Percentiles rank a stretch among this genome's conserved stretches.
Conservation (phyloP, 192 early-diverging fungal species). For the Rhizophlyctis rosea region DNA sequence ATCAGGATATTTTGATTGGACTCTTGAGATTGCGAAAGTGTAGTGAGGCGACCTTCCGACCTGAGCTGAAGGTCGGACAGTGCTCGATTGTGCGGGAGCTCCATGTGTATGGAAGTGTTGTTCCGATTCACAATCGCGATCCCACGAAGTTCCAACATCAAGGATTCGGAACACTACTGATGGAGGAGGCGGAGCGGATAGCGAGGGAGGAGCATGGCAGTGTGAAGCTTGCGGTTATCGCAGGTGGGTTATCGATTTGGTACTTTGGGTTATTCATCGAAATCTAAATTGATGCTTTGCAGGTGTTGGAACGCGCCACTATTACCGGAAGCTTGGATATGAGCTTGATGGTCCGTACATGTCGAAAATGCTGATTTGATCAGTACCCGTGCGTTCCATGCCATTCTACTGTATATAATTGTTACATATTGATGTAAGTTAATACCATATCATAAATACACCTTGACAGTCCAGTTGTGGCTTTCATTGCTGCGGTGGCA, state of each 20-base stretch:
- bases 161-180: slow-evolving; percentile 95
- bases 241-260: slow-evolving; percentile 47
- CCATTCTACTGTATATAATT: too few relatives aligned
- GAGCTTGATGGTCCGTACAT: slow-evolving; percentile 90
- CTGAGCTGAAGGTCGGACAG: slow-evolving; percentile 78
- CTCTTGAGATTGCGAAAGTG: slow-evolving; percentile 94
- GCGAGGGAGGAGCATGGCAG: slow-evolving; percentile 95
- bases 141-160: slow-evolving; percentile 99
- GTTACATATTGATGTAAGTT: too few relatives aligned
- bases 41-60: slow-evolving; percentile 79
- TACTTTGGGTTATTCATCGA: too few relatives aligned
- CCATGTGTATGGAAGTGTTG: slow-evolving; percentile 96
- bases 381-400: too few relatives aligned
- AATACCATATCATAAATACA: too few relatives aligned
- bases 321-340: slow-evolving; percentile 97
- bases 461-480: too few relatives aligned
- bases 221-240: slow-evolving; percentile 92
- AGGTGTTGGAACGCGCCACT: slow-evolving; percentile 94
- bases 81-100: slow-evolving; percentile 95
- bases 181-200: slow-evolving; percentile 99
- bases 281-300: too few relatives aligned
- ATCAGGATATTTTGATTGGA: slow-evolving; percentile 94
- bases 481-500: too few relatives aligned
- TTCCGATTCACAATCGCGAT: slow-evolving; percentile 93
- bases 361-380: slow-evolving; percentile 73